Evolutionary conservation across 1,284 basidiomycete genomes (phyloP), one percentile per base, ranked within the genome.

Genomic region (Cryptococcus sp.): DNA sequence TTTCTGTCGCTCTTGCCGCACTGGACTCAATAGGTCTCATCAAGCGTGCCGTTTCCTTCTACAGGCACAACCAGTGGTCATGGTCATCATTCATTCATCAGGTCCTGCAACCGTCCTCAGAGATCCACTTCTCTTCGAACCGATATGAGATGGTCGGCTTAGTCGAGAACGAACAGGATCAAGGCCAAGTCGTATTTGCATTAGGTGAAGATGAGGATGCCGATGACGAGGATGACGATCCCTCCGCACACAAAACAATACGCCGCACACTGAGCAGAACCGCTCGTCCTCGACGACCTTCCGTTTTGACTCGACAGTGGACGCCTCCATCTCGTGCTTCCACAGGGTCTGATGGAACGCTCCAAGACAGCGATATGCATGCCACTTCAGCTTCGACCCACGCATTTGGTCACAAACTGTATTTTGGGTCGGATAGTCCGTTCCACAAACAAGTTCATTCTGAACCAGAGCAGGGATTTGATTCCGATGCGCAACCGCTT

Each of bases 311-410:
- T 20, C 58, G 59, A 34, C 52, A 61, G 37, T 59, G 53, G 55
- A 53, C 70, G 0, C 78, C 81, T 82, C 82, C 19, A 79, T 82
- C 19, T 60, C 65, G 55, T 64, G 66, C 45, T 69, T 81, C 55
- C 43, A 76, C 69, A 22, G 83, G 83, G 54, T 89, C 87, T 0
- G 83, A 88, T n/a, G 85, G 87, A 50, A 87, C 86, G 0, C 79
- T 90, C 3, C 82, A 84, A 51, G 84, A 84, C 41, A 2, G 8
- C 29, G 29, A 34, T 10, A 48, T 73, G 1, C 65, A 77, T 13
- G 66, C 74, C 52, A 62, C 64, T 10, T 60, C 66, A 16, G 54
- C 57, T 2, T 58, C 61, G 8, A 44, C 43, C 3, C 49, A 61
- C 40, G 39, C 37, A 6, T 54, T 53, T 40, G 22, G 26, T 6